Conservation (phyloP, 2,329 filamentous ascomycete genomes). For the Pseudogymnoascus sp. region DNA sequence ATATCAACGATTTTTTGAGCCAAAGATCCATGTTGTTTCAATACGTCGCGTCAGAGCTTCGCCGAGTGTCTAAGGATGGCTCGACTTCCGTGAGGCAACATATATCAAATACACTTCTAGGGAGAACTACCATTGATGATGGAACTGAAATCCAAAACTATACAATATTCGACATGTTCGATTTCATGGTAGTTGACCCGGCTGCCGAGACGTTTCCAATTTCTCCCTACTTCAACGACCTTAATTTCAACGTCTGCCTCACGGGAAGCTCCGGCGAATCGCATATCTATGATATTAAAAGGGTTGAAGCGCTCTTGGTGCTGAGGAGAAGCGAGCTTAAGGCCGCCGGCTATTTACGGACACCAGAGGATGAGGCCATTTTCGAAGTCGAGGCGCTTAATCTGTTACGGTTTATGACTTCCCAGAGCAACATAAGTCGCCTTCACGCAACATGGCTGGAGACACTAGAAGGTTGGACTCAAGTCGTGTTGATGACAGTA, state of each 20-base stretch:
- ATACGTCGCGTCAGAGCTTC: constrained; percentile 79
- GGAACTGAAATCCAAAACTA: constrained; percentile 59
- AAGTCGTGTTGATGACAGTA: constrained; percentile 74
- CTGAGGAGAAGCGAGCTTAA: constrained; percentile 57
- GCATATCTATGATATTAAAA: constrained; percentile 57
- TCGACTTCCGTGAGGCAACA: constrained; percentile 62
- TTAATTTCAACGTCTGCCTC: constrained; percentile 59
- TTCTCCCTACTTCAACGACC: constrained; percentile 51
- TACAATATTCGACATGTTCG: constrained; percentile 85
- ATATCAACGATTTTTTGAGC: constrained; percentile 56
- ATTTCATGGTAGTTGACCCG: constrained; percentile 63
- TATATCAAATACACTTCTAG: constrained; percentile 66
- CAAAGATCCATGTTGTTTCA: constrained; percentile 71
- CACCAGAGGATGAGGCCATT: constrained; percentile 39
- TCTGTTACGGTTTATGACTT: constrained; percentile 53
- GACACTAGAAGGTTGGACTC: constrained; percentile 75
- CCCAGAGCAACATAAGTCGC: constrained; percentile 54
- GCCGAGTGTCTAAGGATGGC: constrained; percentile 61
- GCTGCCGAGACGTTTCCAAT: constrained; percentile 39
- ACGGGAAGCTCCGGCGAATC: constrained; percentile 50
- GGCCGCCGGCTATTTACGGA: constrained; percentile 39
- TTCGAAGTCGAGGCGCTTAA: constrained; percentile 50
- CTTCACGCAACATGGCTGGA: constrained; percentile 46
- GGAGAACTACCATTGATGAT: constrained; percentile 58
- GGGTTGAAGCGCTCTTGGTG: constrained; percentile 64